Conservation (phyloP, 2,329 filamentous ascomycete genomes). For the Trichoderma citrinoviride region DNA sequence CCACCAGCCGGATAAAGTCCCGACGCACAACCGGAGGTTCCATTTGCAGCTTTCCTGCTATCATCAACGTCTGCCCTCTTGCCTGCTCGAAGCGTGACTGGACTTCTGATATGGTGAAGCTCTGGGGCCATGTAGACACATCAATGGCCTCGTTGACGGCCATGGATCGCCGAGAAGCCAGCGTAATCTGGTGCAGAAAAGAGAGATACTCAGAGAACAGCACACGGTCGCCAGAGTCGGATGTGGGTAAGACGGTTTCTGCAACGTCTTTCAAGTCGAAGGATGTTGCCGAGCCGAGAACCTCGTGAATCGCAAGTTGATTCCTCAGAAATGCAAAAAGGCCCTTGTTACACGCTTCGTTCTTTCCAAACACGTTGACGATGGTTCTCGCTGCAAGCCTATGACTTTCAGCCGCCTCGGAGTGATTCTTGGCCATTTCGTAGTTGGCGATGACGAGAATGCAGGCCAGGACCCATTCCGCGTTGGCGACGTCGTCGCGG, state of each 20-base stretch:
- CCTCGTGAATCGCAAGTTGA: conserved; percentile 32
- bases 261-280: conserved; percentile 29
- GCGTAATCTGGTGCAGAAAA: conserved; percentile 25
- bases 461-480: conserved; percentile 33
- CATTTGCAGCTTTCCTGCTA: conserved; percentile 28
- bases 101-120: conserved; percentile 8
- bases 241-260: conserved; percentile 24
- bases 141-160: background rate
- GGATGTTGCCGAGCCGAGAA: conserved; percentile 31
- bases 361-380: conserved; percentile 31
- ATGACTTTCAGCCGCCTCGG: conserved; percentile 31
- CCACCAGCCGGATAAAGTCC: conserved; percentile 32
- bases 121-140: background rate
- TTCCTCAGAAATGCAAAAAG: conserved; percentile 33
- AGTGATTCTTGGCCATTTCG: conserved; percentile 32
- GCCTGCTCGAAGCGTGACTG: conserved; percentile 30
- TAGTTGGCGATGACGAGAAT: conserved; percentile 34
- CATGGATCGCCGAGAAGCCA: conserved; percentile 24
- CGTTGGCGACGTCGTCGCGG: conserved; percentile 28
- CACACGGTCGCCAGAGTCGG: conserved; percentile 25
- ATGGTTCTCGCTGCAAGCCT: conserved; percentile 31
- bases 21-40: conserved; percentile 23
- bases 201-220: conserved; percentile 31
- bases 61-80: conserved; percentile 30
- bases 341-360: conserved; percentile 24